These are phyloP conservation scores for Picochlorum sp. DNA, from an alignment of 139 green algal species.

Conservation along the genomic window DNA sequence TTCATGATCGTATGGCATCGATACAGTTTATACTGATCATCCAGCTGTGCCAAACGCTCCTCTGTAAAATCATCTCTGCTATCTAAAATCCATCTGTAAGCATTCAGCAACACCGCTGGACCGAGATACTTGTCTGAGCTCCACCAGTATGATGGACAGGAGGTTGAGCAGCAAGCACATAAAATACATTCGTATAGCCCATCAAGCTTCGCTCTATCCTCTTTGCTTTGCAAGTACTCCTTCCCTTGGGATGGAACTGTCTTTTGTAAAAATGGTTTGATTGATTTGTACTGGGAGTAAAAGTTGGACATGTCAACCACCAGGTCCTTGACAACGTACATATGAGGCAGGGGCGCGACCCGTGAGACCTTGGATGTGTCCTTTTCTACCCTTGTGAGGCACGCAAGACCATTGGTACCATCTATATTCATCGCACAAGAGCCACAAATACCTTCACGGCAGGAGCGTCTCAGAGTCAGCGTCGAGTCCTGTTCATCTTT, in stretches of 20 bases:
- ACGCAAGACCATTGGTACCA: conserved; percentile 90
- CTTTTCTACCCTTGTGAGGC: conserved; percentile 76
- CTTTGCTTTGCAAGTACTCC: conserved; percentile 85
- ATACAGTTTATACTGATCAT: conserved; percentile 97
- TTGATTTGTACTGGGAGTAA: conserved; percentile 94
- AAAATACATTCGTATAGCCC: conserved; percentile 99
- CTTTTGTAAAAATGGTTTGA: conserved; percentile 92
- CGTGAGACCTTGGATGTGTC: conserved; percentile 38
- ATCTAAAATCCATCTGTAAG: conserved; percentile 93
- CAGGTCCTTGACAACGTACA: conserved; percentile 97
- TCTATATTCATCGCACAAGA: conserved; percentile 99
- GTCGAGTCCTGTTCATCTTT: conserved; percentile 95
- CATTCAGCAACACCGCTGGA: conserved; percentile 84
- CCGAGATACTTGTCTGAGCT: conserved; percentile 98
- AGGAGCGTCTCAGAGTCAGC: conserved; percentile 83
- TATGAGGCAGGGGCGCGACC: conserved; percentile 95
- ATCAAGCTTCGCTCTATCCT: conserved; percentile 87
- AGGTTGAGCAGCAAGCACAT: conserved; percentile 95
- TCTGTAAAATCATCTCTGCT: conserved; percentile 81
- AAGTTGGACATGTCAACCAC: conserved; percentile 99
- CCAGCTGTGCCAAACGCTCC: conserved; percentile 74
- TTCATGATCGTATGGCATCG: conserved; percentile 98
- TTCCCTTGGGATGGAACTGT: conserved; percentile 45
- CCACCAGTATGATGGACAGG: conserved; percentile 97
- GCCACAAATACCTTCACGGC: conserved; percentile 96